These are phyloP conservation scores for Russula virescens DNA, from an alignment of 768 basidiomycete genomes.

Conservation along the genomic window DNA sequence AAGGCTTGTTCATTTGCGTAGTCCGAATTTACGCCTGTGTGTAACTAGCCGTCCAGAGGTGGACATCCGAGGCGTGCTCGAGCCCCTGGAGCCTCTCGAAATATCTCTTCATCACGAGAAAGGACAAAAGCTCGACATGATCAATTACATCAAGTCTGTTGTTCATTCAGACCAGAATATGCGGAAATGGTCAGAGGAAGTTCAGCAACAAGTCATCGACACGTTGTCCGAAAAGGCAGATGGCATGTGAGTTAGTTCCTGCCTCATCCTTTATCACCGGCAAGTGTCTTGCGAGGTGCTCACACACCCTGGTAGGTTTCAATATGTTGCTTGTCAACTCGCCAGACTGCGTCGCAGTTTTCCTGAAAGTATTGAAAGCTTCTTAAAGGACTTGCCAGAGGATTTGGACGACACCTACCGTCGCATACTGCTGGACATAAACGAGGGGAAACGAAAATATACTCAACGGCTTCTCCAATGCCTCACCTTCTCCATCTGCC, in stretches of 20 bases:
- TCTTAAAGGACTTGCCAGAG: not conserved
- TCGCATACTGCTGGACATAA: not conserved
- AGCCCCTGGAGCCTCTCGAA: not conserved
- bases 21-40: not conserved
- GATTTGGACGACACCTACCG: slow-evolving; percentile 2
- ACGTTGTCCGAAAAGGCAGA: not conserved
- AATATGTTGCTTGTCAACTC: slow-evolving; percentile 5
- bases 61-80: not conserved
- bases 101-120: not conserved
- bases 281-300: not conserved
- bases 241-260: slow-evolving; percentile 1
- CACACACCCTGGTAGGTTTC: not conserved
- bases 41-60: slow-evolving; percentile 3
- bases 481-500: slow-evolving; percentile 1
- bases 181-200: not conserved
- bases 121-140: not conserved
- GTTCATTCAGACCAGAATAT: not conserved
- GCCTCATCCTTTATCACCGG: not conserved
- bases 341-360: not conserved
- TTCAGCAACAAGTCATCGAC: not conserved
- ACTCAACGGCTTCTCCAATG: slow-evolving; percentile 1
- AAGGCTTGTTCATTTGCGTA: not conserved
- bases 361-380: not conserved
- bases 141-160: not conserved
- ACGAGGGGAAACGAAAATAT: not conserved